Conservation (phyloP, 1,284 basidiomycete genomes). For the Wallemia ichthyophaga region DNA sequence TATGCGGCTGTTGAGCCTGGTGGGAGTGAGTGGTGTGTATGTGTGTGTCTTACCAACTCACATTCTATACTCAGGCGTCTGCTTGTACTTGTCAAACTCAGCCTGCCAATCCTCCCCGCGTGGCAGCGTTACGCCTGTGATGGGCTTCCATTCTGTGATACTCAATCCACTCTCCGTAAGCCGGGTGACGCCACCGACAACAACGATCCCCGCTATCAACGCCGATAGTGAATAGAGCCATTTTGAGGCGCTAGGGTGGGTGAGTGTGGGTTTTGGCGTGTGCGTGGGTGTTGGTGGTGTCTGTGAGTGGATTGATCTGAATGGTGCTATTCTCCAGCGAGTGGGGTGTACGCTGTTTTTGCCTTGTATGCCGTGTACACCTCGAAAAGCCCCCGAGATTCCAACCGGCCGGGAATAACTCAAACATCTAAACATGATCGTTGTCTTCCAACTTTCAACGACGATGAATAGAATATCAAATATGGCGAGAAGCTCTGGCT, state of each 20-base stretch:
- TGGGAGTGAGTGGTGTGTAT: not conserved
- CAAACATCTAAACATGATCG: too few species aligned
- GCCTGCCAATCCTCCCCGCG: conserved; percentile 48
- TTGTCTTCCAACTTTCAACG: too few species aligned
- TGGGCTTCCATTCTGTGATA: conserved; percentile 91
- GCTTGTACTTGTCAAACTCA: conserved; percentile 86
- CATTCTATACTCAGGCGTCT: conserved; percentile 83
- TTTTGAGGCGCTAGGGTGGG: conserved; percentile 7
- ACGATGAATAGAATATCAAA: too few species aligned
- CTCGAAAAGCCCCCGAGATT: too few species aligned
- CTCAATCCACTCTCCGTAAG: conserved; percentile 91
- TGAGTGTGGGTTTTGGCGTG: not conserved
- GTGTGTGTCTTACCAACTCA: conserved; percentile 19
- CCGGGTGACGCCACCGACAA: conserved; percentile 85
- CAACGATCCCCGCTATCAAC: conserved; percentile 66
- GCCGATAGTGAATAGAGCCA: conserved; percentile 61
- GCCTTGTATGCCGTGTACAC: too few species aligned
- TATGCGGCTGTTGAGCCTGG: conserved; percentile 62
- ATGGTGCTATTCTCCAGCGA: too few species aligned
- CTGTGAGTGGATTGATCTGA: conserved; percentile 34
- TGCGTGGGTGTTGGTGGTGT: too few species aligned
- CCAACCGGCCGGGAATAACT: too few species aligned
- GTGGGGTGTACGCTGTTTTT: too few species aligned
- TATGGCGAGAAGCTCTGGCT: too few species aligned
- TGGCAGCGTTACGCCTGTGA: conserved; percentile 68